A percentile compares a stretch with the other conserved stretches of the same genome.
Conservation (phyloP, 257 asterid species). For the Solanum ossicruentum region DNA sequence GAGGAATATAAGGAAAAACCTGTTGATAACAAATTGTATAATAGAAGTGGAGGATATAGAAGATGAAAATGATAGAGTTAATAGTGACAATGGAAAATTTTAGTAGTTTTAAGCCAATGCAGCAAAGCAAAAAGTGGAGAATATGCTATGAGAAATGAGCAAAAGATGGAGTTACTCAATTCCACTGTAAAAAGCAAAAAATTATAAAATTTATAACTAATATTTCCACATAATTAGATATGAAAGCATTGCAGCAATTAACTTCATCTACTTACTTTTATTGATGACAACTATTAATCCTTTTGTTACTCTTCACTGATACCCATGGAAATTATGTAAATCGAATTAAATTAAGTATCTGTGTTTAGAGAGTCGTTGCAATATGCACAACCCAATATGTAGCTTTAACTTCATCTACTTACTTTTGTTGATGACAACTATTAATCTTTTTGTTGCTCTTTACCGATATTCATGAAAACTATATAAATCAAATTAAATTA, state of each 20-base stretch:
- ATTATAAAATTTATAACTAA: neutral
- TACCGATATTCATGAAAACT: too few relatives aligned
- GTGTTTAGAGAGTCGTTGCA: too few relatives aligned
- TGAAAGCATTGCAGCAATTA: neutral
- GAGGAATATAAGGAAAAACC: constrained; percentile 76
- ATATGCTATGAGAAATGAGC: neutral
- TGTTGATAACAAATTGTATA: constrained; percentile 4
- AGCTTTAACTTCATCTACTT: too few relatives aligned
- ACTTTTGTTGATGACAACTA: too few relatives aligned
- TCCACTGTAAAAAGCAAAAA: neutral
- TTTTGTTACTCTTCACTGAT: too few relatives aligned
- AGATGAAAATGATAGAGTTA: neutral
- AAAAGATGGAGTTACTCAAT: neutral
- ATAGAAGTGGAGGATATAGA: neutral
- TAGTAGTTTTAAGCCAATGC: neutral
- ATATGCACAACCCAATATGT: too few relatives aligned
- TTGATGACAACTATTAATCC: too few relatives aligned
- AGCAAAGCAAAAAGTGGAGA: neutral
- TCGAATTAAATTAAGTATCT: too few relatives aligned
- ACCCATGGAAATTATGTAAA: too few relatives aligned
- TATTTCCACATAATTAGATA: neutral
- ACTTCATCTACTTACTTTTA: too few relatives aligned
- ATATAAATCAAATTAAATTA: too few relatives aligned
- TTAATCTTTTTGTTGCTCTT: too few relatives aligned
- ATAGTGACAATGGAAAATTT: neutral